Conservation (phyloP, 352 stramenopile genomes). For the Peronosclerospora sorghi region DNA sequence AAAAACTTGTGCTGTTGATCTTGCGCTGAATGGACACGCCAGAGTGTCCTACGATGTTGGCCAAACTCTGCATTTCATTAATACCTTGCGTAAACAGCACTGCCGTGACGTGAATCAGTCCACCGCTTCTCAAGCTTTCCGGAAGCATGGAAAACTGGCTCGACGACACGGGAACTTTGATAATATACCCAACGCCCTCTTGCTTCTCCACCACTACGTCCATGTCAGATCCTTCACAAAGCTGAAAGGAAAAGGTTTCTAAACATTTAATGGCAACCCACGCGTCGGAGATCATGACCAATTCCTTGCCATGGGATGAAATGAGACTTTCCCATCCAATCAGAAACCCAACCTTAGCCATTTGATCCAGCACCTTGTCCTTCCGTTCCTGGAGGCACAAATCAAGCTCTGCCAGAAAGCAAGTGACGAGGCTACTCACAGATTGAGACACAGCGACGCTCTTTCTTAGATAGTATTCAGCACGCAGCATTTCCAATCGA, state of each 20-base stretch:
- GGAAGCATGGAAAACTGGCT: slow-evolving; percentile 42
- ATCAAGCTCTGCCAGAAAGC: slow-evolving; percentile 71
- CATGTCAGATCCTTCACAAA: slow-evolving; percentile 31
- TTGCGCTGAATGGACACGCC: slow-evolving; percentile 75
- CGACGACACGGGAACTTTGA: slow-evolving; percentile 37
- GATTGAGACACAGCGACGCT: slow-evolving; percentile 76
- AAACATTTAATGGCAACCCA: slow-evolving; percentile 85
- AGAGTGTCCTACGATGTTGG: slow-evolving; percentile 78
- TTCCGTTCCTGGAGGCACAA: slow-evolving; percentile 56
- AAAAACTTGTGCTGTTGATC: slow-evolving; percentile 74
- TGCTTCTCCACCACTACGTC: slow-evolving; percentile 57
- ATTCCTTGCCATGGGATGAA: slow-evolving; percentile 90
- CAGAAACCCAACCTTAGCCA: slow-evolving; percentile 70
- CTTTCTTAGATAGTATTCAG: slow-evolving; percentile 77
- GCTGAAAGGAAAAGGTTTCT: slow-evolving; percentile 75
- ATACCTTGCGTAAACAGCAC: slow-evolving; percentile 87
- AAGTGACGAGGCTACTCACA: slow-evolving; percentile 69
- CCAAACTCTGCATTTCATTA: slow-evolving; percentile 90
- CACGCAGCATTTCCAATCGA: slow-evolving; percentile 60
- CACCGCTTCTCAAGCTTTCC: slow-evolving; percentile 31
- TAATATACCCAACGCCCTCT: slow-evolving; percentile 54
- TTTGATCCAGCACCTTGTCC: slow-evolving; percentile 50
- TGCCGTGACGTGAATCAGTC: slow-evolving; percentile 59
- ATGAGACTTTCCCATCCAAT: slow-evolving; percentile 93
- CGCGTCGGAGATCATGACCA: slow-evolving; percentile 90